Evolutionary conservation across 106 monocot species (phyloP).

Genomic region (Dendrobium chrysotoxum): DNA sequence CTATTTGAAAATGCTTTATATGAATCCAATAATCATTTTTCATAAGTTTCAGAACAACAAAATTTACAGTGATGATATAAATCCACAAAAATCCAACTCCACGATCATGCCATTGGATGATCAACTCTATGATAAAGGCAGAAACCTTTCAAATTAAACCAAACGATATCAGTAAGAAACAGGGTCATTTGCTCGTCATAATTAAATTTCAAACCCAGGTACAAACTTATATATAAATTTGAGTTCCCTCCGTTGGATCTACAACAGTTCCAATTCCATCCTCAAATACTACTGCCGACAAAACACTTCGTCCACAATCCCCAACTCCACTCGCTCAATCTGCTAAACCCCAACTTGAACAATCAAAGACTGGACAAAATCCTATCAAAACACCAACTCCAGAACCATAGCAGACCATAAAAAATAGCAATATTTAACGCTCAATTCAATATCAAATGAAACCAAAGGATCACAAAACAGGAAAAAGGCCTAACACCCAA

Average conservation of each 20-base stretch:
- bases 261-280: slow-evolving; percentile 23
- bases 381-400: background rate
- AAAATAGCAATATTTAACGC: background rate
- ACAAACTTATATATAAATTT: slow-evolving; percentile 28
- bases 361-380: background rate
- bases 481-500: background rate
- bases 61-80: too few species aligned
- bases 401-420: background rate
- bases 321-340: background rate
- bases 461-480: background rate
- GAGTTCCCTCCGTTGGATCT: slow-evolving; percentile 30
- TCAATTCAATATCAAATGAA: background rate
- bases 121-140: background rate
- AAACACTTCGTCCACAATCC: background rate
- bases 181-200: background rate
- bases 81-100: too few species aligned
- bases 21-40: background rate
- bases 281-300: background rate
- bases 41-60: too few species aligned
- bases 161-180: background rate
- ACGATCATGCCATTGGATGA: too few species aligned
- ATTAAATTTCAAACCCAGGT: background rate
- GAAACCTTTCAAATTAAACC: background rate
- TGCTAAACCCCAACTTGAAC: background rate
- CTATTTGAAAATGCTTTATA: background rate